phyloP scores from a whole-genome alignment of 306 rosid genomes.

The Cucumis cinereus region DNA sequence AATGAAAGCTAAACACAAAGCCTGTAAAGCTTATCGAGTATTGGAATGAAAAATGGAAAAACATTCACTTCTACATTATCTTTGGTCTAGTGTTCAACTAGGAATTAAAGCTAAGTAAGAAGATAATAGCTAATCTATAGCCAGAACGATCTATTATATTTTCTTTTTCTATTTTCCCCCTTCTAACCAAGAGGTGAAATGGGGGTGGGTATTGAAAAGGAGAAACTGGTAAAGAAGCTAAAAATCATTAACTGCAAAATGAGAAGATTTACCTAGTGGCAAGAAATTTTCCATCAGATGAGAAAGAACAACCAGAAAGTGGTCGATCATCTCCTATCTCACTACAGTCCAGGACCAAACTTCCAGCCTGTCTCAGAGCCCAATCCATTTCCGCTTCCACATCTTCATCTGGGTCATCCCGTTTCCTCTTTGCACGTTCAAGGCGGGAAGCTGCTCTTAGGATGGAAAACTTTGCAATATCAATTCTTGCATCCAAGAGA shows the following conservation, averaged over 20 bases:
- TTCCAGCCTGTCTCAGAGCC: constrained; percentile 62
- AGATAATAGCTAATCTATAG: not conserved
- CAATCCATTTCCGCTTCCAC: constrained; percentile 69
- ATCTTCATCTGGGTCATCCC: constrained; percentile 95
- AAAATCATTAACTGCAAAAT: not conserved
- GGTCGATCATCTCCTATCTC: constrained; percentile 70
- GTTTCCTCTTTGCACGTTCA: constrained; percentile 64
- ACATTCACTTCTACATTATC: not conserved
- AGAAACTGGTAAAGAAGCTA: not conserved
- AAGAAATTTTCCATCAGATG: constrained; percentile 56
- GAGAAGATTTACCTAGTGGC: constrained; percentile 52
- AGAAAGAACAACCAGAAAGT: constrained; percentile 80
- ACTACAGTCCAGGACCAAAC: constrained; percentile 66
- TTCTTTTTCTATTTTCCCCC: not conserved
- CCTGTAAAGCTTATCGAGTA: not conserved
- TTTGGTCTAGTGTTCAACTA: not conserved
- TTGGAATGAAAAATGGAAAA: not conserved
- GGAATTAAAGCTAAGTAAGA: not conserved
- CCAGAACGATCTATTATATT: not conserved
- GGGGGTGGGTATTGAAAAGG: not conserved
- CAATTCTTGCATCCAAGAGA: constrained; percentile 55
- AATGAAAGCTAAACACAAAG: not conserved
- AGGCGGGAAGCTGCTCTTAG: constrained; percentile 52
- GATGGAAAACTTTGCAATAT: constrained; percentile 61
- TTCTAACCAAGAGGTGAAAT: not conserved